Evolutionary conservation across 2,329 filamentous ascomycete species (phyloP), one percentile per base, ranked within the genome.

Genomic region (Metarhizium album): DNA sequence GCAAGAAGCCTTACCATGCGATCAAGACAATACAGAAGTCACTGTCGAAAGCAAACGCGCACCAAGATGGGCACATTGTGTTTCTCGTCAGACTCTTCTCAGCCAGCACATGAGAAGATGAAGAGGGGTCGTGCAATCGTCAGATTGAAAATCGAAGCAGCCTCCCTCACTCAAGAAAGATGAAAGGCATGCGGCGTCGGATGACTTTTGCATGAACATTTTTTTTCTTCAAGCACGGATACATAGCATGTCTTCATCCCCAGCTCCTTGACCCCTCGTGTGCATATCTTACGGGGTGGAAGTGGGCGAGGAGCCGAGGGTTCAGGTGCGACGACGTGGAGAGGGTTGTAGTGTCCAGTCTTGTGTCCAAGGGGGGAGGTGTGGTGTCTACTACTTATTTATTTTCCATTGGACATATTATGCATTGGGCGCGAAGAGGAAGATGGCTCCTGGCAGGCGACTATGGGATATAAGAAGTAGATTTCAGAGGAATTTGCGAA

Each of bases 161-260:
- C 20, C 22, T 43, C 11, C 11, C 20, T 11, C 16, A 24, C n/a
- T n/a, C n/a, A n/a, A 42, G 16, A 18, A 37, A 33, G 40, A 43
- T 5, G n/a, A 38, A 20, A 23, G 16, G 50, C 33, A 33, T 37
- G 4, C 20, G 47, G 45, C 42, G 49, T 46, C 55, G 54, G 50
- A 59, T 48, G 57, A 57, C 42, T 46, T 52, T 53, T 46, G 64
- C 64, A 69, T 64, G 67, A 69, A 61, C 60, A 65, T 49, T 60
- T 60, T 63, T 61, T 60, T 62, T 57, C n/a, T 62, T 62, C 35
- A 9, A 58, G 63, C 60, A 64, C 59, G 54, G 59, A 52, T 56
- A 60, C 54, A 56, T 38, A 23, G 43, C 47, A 50, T 50, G 27
- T 47, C 22, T 50, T 51, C n/a, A n/a, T 46, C 42, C 27, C 46